Evolutionary conservation across 2,329 filamentous ascomycete species (phyloP).

Genomic region (Seiridium cupressi): DNA sequence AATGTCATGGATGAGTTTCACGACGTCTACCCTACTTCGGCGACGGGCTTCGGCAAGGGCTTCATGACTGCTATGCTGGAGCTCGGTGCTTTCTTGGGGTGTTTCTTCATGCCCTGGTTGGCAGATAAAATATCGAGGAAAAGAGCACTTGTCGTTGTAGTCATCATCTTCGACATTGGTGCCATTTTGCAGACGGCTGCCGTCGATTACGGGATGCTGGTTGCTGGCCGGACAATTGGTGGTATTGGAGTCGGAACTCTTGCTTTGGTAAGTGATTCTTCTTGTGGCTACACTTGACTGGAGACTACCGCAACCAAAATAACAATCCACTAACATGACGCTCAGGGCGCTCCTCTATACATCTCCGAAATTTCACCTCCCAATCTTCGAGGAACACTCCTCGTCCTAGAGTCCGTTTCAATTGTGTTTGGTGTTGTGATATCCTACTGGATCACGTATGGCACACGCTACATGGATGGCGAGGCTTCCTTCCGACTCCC

Average conservation of each 20-base stretch:
- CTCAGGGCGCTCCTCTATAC: conserved; percentile 10
- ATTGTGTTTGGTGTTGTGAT: conserved; percentile 51
- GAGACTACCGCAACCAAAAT: no score
- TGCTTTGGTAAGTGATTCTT: conserved; percentile 9
- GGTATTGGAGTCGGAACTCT: conserved; percentile 28
- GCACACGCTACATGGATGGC: conserved; percentile 38
- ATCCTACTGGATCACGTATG: conserved; percentile 55
- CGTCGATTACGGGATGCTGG: conserved; percentile 20
- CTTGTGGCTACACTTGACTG: no score
- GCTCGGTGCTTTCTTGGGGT: conserved; percentile 36
- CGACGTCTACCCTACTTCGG: conserved; percentile 30
- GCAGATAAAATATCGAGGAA: conserved; percentile 41
- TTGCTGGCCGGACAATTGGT: conserved; percentile 25
- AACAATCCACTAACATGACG: not conserved
- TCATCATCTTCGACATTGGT: conserved; percentile 38
- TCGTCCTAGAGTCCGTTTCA: conserved; percentile 49
- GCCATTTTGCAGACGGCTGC: conserved; percentile 36
- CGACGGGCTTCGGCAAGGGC: conserved; percentile 32
- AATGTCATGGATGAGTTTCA: conserved; percentile 44
- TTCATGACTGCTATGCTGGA: conserved; percentile 42
- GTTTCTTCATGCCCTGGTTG: conserved; percentile 30
- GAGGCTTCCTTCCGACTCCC: conserved; percentile 44
- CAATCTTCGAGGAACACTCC: conserved; percentile 35
- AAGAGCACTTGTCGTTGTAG: conserved; percentile 36
- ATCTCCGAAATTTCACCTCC: conserved; percentile 34